These are phyloP conservation scores for Psophocarpus tetragonolobus DNA, from an alignment of 306 rosid genomes.

Conservation along the genomic window DNA sequence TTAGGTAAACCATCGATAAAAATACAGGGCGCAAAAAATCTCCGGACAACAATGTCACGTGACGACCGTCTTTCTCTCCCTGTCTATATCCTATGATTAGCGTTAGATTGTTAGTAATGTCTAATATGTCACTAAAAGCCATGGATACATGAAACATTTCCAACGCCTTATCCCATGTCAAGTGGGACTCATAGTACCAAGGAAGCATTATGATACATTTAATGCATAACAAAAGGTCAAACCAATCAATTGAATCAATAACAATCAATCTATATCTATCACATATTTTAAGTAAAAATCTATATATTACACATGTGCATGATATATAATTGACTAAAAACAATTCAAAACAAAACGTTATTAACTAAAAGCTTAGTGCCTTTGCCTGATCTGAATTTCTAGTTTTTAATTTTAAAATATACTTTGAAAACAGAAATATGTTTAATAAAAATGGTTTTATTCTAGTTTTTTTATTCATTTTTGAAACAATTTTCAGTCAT, in stretches of 20 bases:
- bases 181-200: constrained; percentile 19
- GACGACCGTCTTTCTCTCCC: neutral
- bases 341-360: no score
- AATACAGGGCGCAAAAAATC: neutral
- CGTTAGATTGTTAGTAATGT: neutral
- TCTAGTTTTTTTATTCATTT: no score
- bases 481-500: no score
- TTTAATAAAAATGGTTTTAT: no score
- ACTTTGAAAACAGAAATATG: no score
- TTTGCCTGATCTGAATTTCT: no score
- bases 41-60: neutral
- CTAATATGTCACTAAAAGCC: neutral
- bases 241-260: neutral
- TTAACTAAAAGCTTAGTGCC: neutral
- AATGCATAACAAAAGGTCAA: constrained; percentile 18
- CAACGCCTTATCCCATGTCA: neutral
- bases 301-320: neutral
- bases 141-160: constrained; percentile 23
- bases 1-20: no score
- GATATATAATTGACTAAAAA: neutral
- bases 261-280: neutral
- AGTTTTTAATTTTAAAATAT: no score
- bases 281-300: no score
- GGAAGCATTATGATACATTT: neutral
- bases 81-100: neutral